These are phyloP conservation scores for Trypanosoma mega DNA, from an alignment of 208 protist genomes.

Conservation along the genomic window DNA sequence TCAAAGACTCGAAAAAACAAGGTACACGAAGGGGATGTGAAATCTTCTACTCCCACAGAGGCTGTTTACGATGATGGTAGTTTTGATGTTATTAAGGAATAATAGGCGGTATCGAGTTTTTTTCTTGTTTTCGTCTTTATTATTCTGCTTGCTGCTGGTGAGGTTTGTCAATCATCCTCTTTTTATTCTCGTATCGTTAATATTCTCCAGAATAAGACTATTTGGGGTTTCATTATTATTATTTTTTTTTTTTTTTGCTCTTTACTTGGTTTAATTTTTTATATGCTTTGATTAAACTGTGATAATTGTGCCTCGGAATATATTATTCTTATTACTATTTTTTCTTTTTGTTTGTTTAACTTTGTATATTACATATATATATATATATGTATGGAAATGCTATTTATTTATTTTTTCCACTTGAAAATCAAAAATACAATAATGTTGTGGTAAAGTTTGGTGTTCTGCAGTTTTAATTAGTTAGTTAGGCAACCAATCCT, in stretches of 20 bases:
- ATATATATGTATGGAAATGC: slow-evolving; percentile 18
- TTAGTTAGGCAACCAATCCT: not conserved
- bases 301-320: too few species aligned
- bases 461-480: not conserved
- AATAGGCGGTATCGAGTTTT: slow-evolving; percentile 6
- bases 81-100: slow-evolving; percentile 41
- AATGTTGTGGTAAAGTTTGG: not conserved
- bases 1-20: not conserved
- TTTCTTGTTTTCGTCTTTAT: too few species aligned
- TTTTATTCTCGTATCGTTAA: not conserved
- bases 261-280: not conserved
- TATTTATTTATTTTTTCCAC: too few species aligned
- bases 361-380: not conserved
- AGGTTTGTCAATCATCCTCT: too few species aligned
- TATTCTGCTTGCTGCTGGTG: too few species aligned
- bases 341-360: slow-evolving; percentile 15
- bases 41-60: too few species aligned
- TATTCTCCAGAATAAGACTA: not conserved
- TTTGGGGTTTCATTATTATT: not conserved
- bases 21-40: not conserved
- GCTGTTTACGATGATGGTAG: slow-evolving; percentile 22
- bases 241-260: slow-evolving; percentile 16
- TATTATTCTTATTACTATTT: not conserved
- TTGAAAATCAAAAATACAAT: too few species aligned
- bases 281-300: too few species aligned